These are phyloP conservation scores for Saccharomyces mikatae DNA, from an alignment of 805 yeast genomes.

Conservation along the genomic window DNA sequence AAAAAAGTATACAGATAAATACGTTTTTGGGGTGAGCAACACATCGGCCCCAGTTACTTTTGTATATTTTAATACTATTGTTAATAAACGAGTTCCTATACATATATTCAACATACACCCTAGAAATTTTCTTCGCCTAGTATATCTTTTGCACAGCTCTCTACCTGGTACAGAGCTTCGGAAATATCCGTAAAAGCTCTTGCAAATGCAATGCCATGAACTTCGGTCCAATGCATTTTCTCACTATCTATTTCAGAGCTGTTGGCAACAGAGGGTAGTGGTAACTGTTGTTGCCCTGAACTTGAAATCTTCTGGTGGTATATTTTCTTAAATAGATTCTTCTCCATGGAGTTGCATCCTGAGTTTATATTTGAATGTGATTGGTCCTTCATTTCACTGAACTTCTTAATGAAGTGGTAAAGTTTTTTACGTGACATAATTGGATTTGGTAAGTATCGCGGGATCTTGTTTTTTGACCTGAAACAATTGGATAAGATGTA, in stretches of 20 bases:
- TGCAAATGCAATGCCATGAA: constrained; percentile 44
- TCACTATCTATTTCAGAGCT: constrained; percentile 7
- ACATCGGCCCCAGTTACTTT: background rate
- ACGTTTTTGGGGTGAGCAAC: background rate
- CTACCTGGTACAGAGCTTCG: constrained; percentile 34
- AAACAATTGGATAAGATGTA: constrained; percentile 38
- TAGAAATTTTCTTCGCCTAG: constrained; percentile 35
- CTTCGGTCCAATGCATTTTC: constrained; percentile 38
- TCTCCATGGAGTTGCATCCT: constrained; percentile 5
- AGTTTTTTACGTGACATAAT: constrained; percentile 36
- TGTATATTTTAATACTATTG: background rate
- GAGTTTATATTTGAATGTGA: background rate
- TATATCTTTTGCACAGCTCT: constrained; percentile 33
- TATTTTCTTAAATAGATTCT: constrained; percentile 6
- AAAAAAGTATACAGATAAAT: background rate
- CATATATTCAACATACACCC: constrained; percentile 1
- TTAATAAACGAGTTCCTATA: background rate
- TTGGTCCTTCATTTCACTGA: constrained; percentile 17
- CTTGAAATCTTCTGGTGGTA: background rate
- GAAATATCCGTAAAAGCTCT: constrained; percentile 42
- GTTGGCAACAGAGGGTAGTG: background rate
- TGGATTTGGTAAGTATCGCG: constrained; percentile 40
- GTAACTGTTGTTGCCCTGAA: background rate
- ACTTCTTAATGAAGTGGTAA: constrained; percentile 33
- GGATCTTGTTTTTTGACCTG: constrained; percentile 32